Evolutionary conservation across 2,329 filamentous ascomycete genomes (phyloP).

Genomic region (Aspergillus tanneri): DNA sequence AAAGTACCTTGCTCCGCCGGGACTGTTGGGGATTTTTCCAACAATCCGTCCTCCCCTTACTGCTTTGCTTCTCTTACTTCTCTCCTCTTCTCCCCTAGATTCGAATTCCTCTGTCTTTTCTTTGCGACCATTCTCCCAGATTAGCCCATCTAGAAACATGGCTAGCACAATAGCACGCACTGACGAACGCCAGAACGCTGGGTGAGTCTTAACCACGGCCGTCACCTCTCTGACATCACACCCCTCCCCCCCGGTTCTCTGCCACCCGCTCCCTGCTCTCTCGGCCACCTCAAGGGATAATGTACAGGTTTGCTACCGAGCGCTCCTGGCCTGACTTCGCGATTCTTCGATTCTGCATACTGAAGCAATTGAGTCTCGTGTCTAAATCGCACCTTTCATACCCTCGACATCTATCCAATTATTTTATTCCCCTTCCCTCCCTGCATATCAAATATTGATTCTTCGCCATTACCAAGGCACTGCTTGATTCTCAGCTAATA

Average conservation of each 20-base stretch:
- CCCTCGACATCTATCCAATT: neutral
- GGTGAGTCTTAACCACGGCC: conserved; percentile 45
- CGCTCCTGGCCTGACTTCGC: neutral
- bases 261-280: conserved; percentile 11
- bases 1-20: conserved; percentile 37
- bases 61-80: conserved; percentile 15
- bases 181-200: conserved; percentile 52
- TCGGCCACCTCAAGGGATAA: conserved; percentile 7
- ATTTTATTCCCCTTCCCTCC: conserved; percentile 2
- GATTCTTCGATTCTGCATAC: neutral
- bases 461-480: conserved; percentile 6
- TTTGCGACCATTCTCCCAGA: conserved; percentile 14
- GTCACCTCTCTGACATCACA: conserved; percentile 41
- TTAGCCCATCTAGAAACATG: conserved; percentile 39
- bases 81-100: conserved; percentile 14
- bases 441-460: conserved; percentile 2
- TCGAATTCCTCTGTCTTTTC: conserved; percentile 19
- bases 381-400: neutral
- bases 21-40: conserved; percentile 24
- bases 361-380: neutral
- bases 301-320: neutral
- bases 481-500: conserved; percentile 32
- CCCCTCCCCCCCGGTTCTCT: conserved; percentile 23
- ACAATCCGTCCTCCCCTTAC: conserved; percentile 20
- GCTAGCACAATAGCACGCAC: conserved; percentile 52